Base-by-base conservation (phyloP, 106 monocot genomes). In the Acorus calamus region DNA sequence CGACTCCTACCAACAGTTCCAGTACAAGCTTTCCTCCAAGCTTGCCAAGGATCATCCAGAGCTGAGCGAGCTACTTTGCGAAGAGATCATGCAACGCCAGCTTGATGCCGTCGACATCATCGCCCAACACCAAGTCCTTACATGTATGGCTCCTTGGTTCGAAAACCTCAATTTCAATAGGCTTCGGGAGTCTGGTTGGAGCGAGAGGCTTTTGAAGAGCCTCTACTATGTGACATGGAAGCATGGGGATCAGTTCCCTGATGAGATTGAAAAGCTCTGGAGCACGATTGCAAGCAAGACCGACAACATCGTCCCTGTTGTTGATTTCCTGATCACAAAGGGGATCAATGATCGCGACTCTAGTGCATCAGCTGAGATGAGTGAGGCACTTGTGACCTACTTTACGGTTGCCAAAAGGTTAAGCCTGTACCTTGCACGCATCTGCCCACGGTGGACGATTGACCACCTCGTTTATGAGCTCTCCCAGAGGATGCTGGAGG, bases 311-410 rank as follows among this genome's bases (percentile, higher is more conserved):
- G 79, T 83, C 74, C 98, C 91, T 4, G 98, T 98, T 78, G 79
- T 98, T 9, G 75, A 88, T 57, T 98, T 98, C 65, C 66, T 98
- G 71, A 85, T 98, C 44, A 86, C 86, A 3, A 92, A 88, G 67
- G 98, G 98, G 9, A 98, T 98, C 63, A 92, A 98, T 83, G 98
- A 98, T 70, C 92, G 98, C 62, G 98, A 98, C 79, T 92, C 98
- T 6, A 98, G 88, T 63, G 74, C 92, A 65, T 98, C 98, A 14
- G 77, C 88, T 53, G 98, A 92, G 71, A 98, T 98, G 51, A 88
- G 72, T 74, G 88, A 92, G 61, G 98, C 88, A 53, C 92, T 98
- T 56, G 79, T 79, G 5, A 98, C 98, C 3, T 98, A 92, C 57
- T 98, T 98, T 71, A 79, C 92, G n/a, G 88, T 98, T 57, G 98